Conservation (phyloP, 164 flowering plant genomes). For the Cinnamomum micranthum region DNA sequence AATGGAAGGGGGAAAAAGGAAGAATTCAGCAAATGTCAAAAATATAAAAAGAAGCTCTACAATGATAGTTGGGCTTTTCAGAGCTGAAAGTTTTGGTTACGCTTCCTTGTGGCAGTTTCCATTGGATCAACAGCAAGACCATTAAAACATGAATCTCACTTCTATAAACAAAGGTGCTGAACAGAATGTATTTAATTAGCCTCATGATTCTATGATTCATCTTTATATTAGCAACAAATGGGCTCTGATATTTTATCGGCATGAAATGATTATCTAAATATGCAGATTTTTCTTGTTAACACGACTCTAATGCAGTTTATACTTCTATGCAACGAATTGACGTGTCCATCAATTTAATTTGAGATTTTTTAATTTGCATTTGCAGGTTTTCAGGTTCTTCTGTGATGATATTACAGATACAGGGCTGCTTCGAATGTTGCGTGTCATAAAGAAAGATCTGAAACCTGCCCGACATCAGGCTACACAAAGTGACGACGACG, state of each 20-base stretch:
- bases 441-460: slow-evolving; percentile 73
- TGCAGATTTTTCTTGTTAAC: neutral
- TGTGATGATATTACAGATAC: slow-evolving; percentile 62
- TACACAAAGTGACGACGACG: slow-evolving; percentile 33
- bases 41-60: too few species aligned
- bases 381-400: slow-evolving; percentile 78
- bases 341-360: neutral
- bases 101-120: too few species aligned
- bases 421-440: slow-evolving; percentile 70
- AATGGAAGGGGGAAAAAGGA: neutral
- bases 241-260: neutral
- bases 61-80: too few species aligned
- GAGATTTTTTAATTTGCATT: slow-evolving; percentile 7
- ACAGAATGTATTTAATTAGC: too few species aligned
- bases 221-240: neutral
- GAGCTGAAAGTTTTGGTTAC: too few species aligned
- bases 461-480: slow-evolving; percentile 72
- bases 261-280: neutral
- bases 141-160: too few species aligned
- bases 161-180: too few species aligned
- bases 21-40: too few species aligned
- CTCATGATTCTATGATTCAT: neutral
- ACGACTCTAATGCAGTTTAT: neutral
- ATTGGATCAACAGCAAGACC: too few species aligned
- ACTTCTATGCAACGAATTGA: neutral